Conservation (phyloP, 768 basidiomycete species). For the Mycena pura region DNA sequence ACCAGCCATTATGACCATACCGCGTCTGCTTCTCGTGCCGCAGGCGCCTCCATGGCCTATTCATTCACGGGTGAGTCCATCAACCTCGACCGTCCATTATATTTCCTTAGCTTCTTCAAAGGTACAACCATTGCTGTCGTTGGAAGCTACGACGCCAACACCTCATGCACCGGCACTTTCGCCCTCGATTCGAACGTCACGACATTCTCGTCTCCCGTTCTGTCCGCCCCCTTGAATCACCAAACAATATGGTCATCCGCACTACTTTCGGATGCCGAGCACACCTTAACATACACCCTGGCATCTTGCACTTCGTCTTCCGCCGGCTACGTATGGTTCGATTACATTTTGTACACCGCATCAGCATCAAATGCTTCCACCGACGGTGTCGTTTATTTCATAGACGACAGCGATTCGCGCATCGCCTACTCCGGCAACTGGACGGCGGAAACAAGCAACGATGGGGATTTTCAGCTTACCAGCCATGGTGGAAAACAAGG, state of each 20-base stretch:
- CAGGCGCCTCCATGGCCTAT: conserved; percentile 28
- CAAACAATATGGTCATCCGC: conserved; percentile 27
- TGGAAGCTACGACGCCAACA: conserved; percentile 25
- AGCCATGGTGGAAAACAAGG: conserved; percentile 24
- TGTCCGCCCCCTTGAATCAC: conserved; percentile 18
- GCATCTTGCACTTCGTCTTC: conserved; percentile 23
- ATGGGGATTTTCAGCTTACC: conserved; percentile 25
- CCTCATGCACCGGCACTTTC: conserved; percentile 27
- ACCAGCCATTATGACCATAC: conserved; percentile 27
- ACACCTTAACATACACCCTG: conserved; percentile 30
- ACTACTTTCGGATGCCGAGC: conserved; percentile 25
- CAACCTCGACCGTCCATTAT: neutral
- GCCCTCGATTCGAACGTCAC: conserved; percentile 26
- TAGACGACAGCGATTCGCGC: conserved; percentile 28
- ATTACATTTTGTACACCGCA: conserved; percentile 32
- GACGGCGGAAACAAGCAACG: conserved; percentile 16
- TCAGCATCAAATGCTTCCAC: conserved; percentile 24
- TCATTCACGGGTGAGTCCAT: conserved; percentile 27
- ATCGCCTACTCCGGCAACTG: conserved; percentile 28
- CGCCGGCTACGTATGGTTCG: conserved; percentile 27
- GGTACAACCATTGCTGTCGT: conserved; percentile 27
- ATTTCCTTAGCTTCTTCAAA: neutral
- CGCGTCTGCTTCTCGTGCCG: conserved; percentile 21
- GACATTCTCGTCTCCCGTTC: conserved; percentile 21
- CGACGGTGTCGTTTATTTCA: conserved; percentile 24